Conservation (phyloP, 148 eudicot species). For the Vaccinium darrowii region DNA sequence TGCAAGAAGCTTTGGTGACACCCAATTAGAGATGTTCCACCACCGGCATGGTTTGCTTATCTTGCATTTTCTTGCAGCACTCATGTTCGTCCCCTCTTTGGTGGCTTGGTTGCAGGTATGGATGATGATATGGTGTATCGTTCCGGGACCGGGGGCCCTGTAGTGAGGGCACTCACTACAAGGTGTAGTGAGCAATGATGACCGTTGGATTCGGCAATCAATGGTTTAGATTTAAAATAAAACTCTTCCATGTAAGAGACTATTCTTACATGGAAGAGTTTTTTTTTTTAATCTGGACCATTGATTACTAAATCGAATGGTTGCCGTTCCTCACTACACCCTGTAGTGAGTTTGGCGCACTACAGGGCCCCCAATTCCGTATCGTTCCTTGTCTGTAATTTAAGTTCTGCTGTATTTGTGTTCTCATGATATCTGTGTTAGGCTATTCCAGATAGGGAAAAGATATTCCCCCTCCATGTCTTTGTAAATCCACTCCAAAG, state of each 20-base stretch:
- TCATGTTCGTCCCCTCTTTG: conserved; percentile 88
- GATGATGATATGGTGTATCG: background rate
- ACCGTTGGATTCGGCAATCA: too few species aligned
- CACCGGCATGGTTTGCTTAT: conserved; percentile 86
- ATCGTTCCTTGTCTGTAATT: background rate
- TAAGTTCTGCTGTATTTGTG: conserved; percentile 7
- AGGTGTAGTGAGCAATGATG: too few species aligned
- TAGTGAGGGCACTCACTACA: too few species aligned
- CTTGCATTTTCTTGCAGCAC: conserved; percentile 74
- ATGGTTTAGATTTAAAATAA: too few species aligned
- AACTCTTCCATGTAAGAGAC: too few species aligned
- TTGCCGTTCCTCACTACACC: too few species aligned
- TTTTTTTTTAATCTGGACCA: too few species aligned
- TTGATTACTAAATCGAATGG: too few species aligned
- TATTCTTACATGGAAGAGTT: too few species aligned
- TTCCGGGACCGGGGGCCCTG: background rate
- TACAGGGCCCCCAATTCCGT: background rate
- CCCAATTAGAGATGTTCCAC: conserved; percentile 83
- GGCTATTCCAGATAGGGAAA: background rate
- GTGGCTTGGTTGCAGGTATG: conserved; percentile 90
- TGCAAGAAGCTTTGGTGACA: conserved; percentile 66
- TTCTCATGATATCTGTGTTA: conserved; percentile 11
- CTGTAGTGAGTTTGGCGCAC: too few species aligned
- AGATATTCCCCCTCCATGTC: background rate
- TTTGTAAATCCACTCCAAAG: background rate